Conservation (phyloP, 2,329 filamentous ascomycete species). For the Furcasterigmium sp. region DNA sequence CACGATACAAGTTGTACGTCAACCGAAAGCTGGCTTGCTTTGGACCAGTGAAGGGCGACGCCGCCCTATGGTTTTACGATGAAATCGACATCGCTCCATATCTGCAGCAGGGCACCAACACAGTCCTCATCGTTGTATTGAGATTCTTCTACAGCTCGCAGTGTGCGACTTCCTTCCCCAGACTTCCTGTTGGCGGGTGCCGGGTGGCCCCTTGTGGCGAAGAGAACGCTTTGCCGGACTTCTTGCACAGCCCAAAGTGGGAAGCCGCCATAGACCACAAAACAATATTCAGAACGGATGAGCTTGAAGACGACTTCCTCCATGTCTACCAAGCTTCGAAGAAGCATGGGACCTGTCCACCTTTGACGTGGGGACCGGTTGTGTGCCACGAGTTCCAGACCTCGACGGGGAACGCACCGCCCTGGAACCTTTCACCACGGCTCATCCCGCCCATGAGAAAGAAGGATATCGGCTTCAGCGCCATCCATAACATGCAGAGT, state of each 20-base stretch:
- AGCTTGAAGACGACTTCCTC: conserved; percentile 12
- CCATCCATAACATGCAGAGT: neutral
- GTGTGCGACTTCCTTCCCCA: conserved; percentile 11
- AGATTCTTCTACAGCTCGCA: conserved; percentile 11
- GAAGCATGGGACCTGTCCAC: too few relatives aligned
- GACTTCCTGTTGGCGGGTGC: conserved; percentile 9
- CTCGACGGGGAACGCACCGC: neutral
- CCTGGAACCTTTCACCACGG: neutral
- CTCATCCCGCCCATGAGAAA: conserved; percentile 10
- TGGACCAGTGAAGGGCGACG: conserved; percentile 17
- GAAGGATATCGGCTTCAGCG: neutral
- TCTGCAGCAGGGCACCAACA: conserved; percentile 11
- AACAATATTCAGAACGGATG: conserved; percentile 5
- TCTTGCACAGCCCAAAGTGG: conserved; percentile 1
- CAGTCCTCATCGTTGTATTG: conserved; percentile 11
- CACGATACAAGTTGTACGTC: conserved; percentile 18
- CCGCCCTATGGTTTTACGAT: conserved; percentile 18
- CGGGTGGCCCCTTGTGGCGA: neutral
- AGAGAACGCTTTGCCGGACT: neutral
- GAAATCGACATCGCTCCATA: conserved; percentile 14
- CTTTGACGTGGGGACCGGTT: neutral
- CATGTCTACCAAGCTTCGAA: conserved; percentile 14
- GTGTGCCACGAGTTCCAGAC: conserved; percentile 15
- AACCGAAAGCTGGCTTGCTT: conserved; percentile 13
- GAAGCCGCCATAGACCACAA: conserved; percentile 6